Base-by-base conservation (phyloP, 2,329 filamentous ascomycete species). In the Xylogone sp. region DNA sequence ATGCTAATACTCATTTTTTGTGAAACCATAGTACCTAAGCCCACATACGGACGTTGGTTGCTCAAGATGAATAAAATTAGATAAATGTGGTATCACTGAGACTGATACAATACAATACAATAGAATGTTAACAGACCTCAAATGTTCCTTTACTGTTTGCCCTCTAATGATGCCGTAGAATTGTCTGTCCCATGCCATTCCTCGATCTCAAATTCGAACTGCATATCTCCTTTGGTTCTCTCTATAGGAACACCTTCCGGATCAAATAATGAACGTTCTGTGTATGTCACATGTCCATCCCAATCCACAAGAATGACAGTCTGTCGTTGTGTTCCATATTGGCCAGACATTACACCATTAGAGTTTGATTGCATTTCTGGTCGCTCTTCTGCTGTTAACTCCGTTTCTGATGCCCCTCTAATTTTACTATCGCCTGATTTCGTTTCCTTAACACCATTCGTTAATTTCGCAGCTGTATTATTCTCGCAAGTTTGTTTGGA, bases 281-380 rank as follows among this genome's bases (percentile, higher is more conserved):
- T 72, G 59, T 79, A 83, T 0, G 75, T 78, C 18, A 83, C 79
- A 31, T 81, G 81, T 2, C 83, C 83, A 2, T 84, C 73, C 78
- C 79, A 83, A 58, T 84, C 81, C 6, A 86, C 77, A 43, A 85
- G 67, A 13, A 86, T 66, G 13, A 85, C 69, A 0, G 82, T 86
- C 69, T 86, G 83, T 34, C 83, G 69, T 67, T 86, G 83, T 4
- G 83, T 86, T 3, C 83, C 83, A 59, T 86, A 86, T 56, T 83
- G 69, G 1, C 83, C 83, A 4, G 75, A 79, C 62, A 79, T 77
- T 39, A 39, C n/a, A 39, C 12, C 12, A 57, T 81, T 83, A 1
- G 72, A 52, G 20, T 60, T 56, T 34, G 58, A 52, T 67, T 73
- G 50, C 56, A 27, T 62, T 16, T 73, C 72, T 2, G 74, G 72